Evolutionary conservation across 345 rosid genomes (phyloP).

Genomic region (Populus simonii): DNA sequence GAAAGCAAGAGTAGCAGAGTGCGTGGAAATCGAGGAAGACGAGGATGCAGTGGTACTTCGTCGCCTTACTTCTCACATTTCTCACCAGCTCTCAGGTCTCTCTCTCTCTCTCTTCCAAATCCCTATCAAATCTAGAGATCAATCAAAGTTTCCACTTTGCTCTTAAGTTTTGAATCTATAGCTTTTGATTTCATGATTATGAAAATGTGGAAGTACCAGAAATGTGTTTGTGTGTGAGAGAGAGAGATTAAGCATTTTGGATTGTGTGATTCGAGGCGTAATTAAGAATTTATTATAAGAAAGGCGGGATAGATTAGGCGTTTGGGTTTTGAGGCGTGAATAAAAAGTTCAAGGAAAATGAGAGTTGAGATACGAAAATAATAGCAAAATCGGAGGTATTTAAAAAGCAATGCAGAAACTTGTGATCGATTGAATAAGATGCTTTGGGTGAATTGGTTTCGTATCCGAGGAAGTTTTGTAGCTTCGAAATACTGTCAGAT

Average conservation of each 20-base stretch:
- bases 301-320: neutral
- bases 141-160: too few species aligned
- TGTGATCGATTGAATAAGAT: neutral
- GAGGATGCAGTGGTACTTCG: conserved; percentile 48
- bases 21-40: neutral
- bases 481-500: too few species aligned
- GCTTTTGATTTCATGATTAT: neutral
- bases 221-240: too few species aligned
- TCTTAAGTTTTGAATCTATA: neutral
- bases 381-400: neutral
- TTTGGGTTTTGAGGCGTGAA: neutral
- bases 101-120: neutral
- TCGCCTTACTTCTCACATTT: conserved; percentile 52
- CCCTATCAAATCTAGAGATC: neutral
- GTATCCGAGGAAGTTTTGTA: neutral
- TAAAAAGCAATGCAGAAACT: too few species aligned
- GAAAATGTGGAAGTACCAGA: neutral
- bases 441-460: neutral
- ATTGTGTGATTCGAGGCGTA: neutral
- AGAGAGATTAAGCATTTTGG: neutral
- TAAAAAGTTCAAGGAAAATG: too few species aligned
- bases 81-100: conserved; percentile 63
- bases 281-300: too few species aligned
- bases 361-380: too few species aligned
- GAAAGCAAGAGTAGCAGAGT: neutral